Conservation (phyloP, 75 land plant genomes). For the Pinus tabuliformis region DNA sequence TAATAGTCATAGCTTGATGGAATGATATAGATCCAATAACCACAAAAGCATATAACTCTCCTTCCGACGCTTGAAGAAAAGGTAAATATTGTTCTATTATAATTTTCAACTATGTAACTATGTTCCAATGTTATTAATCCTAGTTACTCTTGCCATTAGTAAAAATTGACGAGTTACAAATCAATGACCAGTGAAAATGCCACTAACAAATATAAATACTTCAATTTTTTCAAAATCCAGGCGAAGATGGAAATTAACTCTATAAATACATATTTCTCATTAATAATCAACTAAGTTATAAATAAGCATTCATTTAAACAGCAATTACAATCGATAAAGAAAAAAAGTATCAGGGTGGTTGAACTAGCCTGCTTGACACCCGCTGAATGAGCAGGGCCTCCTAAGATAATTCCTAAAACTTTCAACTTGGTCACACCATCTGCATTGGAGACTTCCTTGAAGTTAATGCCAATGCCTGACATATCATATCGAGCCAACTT, state of each 20-base stretch:
- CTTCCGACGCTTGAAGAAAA: not conserved
- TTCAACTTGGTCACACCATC: conserved; percentile 57
- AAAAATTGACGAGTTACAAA: not conserved
- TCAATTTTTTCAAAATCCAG: not conserved
- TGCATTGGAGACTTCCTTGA: conserved; percentile 68
- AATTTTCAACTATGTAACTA: not conserved
- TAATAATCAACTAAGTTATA: not conserved
- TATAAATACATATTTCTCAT: not conserved
- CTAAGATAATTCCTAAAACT: conserved; percentile 82
- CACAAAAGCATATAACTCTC: not conserved
- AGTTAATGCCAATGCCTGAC: conserved; percentile 86
- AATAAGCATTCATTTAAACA: not conserved
- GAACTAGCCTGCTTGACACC: conserved; percentile 89
- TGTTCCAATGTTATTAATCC: not conserved
- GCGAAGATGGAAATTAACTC: not conserved
- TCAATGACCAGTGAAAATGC: not conserved
- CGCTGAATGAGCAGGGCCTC: conserved; percentile 89
- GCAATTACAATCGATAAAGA: not conserved
- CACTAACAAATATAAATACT: not conserved
- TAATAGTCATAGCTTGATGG: not conserved
- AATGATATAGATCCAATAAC: not conserved
- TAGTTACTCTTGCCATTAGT: not conserved
- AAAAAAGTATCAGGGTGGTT: not conserved
- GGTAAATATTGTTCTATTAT: not conserved
- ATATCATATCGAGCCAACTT: conserved; percentile 93